phyloP scores from a whole-genome alignment of 176 grass and related monocot species.

The Carex kokanica region DNA sequence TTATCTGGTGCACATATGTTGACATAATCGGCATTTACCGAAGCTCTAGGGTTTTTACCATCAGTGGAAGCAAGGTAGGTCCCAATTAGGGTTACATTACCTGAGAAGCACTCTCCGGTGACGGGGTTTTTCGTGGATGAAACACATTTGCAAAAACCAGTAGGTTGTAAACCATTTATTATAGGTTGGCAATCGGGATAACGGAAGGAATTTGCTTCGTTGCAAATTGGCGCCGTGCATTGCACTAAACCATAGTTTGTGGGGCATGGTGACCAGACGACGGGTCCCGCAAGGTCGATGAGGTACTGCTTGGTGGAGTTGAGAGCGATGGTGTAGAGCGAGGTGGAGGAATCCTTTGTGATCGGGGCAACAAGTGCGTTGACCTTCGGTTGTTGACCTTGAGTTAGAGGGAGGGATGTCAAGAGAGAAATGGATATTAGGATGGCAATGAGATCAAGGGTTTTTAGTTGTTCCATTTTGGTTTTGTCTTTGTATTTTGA shows the following conservation, averaged over 20 bases:
- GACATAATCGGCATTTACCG: slow-evolving; percentile 22
- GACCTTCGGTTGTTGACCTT: neutral
- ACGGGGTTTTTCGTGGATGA: slow-evolving; percentile 42
- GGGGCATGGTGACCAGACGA: slow-evolving; percentile 31
- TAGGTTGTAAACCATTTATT: neutral
- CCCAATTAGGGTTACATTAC: slow-evolving; percentile 16
- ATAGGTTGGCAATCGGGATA: neutral
- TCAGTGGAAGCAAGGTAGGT: slow-evolving; percentile 48
- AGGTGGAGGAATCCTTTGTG: slow-evolving; percentile 27
- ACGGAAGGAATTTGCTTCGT: neutral
- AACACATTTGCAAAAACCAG: slow-evolving; percentile 43
- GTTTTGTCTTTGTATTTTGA: neutral
- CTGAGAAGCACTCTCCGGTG: neutral
- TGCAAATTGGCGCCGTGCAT: slow-evolving; percentile 8
- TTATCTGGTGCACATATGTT: slow-evolving; percentile 37
- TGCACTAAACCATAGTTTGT: neutral
- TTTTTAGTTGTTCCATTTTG: neutral
- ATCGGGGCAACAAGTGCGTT: slow-evolving; percentile 30
- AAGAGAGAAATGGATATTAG: neutral
- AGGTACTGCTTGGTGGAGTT: neutral
- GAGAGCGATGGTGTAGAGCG: slow-evolving; percentile 32
- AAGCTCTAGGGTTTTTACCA: slow-evolving; percentile 38
- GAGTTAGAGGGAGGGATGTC: neutral
- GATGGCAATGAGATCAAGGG: neutral
- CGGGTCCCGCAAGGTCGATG: slow-evolving; percentile 29